Evolutionary conservation across 441 rosid genomes (phyloP), one percentile per base, ranked within the genome.

Genomic region (Pelargonium cotyledonis): DNA sequence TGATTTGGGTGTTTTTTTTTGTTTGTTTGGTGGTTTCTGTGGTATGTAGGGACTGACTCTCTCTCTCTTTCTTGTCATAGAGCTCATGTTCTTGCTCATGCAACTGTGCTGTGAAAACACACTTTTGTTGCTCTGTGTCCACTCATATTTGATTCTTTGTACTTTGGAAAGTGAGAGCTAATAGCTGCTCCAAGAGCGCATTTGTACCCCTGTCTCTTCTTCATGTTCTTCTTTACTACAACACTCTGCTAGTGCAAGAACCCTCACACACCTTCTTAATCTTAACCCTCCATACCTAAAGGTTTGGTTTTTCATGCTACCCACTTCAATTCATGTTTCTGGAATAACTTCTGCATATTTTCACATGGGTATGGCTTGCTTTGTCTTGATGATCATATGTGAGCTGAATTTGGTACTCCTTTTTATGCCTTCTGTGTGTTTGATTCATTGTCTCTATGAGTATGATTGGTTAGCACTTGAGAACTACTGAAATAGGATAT

Each of bases 21-120:
- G 73, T 67, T 77, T 79, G 84, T 79, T 79, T 72, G 80, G 78
- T 72, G 70, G 76, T 75, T 68, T 78, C 77, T 80, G 80, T 79
- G 79, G 40, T 67, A 23, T 26, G 38, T 47, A 67, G 67, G 70
- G 72, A 41, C 66, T 65, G 31, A 29, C 31, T 3, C 4, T 29
- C 31, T 29, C 23, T 41, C 41, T 14, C 65, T 49, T 15, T 47
- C 19, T 63, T 70, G 72, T 51, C 18, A 11, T 76, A 83, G 84
- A 81, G 73, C 70, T 71, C 38, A 11, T 71, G 74, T 41, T 55
- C 63, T 65, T 77, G 21, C 60, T 29, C 31, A 29, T 29, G 16
- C 60, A 53, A 0, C 21, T n/a, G 21, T 53, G 60, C 60, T 53
- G 21, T 53, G 60, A 15, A 53, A 15, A 53, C 60, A 55, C 61